phyloP scores from a whole-genome alignment of 2,329 filamentous ascomycete genomes.

The Fusarium tupiense region DNA sequence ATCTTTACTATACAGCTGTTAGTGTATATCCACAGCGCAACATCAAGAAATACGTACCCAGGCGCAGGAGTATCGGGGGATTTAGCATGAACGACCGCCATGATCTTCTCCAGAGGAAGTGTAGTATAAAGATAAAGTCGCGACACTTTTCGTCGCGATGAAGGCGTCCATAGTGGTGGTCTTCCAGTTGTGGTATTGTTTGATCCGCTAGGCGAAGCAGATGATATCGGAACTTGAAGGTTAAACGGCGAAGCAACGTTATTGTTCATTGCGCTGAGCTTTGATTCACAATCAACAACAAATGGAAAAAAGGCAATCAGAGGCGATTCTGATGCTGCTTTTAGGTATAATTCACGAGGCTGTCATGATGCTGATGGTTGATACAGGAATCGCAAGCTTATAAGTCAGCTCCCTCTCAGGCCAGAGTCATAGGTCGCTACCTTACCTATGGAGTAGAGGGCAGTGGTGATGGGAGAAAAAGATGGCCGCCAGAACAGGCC shows the following conservation, averaged over 20 bases:
- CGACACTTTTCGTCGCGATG: constrained; percentile 62
- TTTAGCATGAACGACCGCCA: constrained; percentile 56
- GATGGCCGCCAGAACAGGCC: constrained; percentile 30
- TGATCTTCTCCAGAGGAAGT: constrained; percentile 61
- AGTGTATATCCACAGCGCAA: constrained; percentile 2
- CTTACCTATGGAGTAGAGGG: neutral
- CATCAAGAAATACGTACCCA: constrained; percentile 51
- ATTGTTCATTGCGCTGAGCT: constrained; percentile 18
- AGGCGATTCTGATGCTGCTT: constrained; percentile 12
- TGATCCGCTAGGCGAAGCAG: constrained; percentile 44
- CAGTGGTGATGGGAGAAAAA: constrained; percentile 16
- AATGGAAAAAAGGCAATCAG: constrained; percentile 10
- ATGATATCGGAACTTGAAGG: constrained; percentile 30
- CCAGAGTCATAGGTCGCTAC: constrained; percentile 7
- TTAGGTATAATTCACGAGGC: constrained; percentile 22
- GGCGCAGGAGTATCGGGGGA: constrained; percentile 56
- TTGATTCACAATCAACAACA: neutral
- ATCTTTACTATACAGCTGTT: constrained; percentile 56
- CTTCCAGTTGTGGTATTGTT: constrained; percentile 55
- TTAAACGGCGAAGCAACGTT: constrained; percentile 27
- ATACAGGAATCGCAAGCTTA: constrained; percentile 24
- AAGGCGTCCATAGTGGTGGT: constrained; percentile 65
- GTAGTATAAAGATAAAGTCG: constrained; percentile 67
- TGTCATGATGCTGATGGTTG: constrained; percentile 23
- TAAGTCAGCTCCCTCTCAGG: constrained; percentile 30